These are phyloP conservation scores for Nakazawaea ishiwadae DNA, from an alignment of 805 yeast species.

Conservation along the genomic window DNA sequence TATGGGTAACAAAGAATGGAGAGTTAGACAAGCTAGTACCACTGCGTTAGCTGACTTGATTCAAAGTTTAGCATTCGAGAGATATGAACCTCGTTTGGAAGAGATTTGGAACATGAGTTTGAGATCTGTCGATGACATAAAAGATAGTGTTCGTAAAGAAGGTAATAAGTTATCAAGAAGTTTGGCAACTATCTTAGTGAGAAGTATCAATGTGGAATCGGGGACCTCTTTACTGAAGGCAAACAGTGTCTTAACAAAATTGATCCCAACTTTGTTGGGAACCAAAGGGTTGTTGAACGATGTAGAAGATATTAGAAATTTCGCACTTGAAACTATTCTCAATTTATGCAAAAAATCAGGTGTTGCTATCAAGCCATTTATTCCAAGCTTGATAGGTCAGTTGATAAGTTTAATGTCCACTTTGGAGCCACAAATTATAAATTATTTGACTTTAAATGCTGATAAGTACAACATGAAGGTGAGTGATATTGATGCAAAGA, in stretches of 20 bases:
- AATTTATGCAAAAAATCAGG: constrained; percentile 66
- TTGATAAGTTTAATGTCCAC: constrained; percentile 74
- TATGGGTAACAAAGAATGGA: constrained; percentile 86
- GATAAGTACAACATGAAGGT: constrained; percentile 75
- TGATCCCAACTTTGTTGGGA: constrained; percentile 80
- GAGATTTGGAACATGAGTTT: constrained; percentile 86
- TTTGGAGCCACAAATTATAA: constrained; percentile 85
- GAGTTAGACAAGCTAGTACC: constrained; percentile 85
- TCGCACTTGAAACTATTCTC: constrained; percentile 71
- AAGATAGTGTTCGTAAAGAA: constrained; percentile 84
- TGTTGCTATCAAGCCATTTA: constrained; percentile 54
- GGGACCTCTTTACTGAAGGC: constrained; percentile 39
- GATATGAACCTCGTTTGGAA: constrained; percentile 48
- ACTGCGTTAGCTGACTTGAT: constrained; percentile 66
- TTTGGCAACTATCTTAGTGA: constrained; percentile 58
- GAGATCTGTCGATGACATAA: constrained; percentile 88
- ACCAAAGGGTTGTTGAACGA: constrained; percentile 75
- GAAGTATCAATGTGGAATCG: constrained; percentile 44
- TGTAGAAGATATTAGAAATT: constrained; percentile 76
- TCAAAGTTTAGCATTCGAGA: constrained; percentile 51
- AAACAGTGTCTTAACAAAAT: constrained; percentile 41
- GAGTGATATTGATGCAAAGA: constrained; percentile 69
- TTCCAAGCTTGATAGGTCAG: constrained; percentile 64
- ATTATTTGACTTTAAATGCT: constrained; percentile 83
- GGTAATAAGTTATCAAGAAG: constrained; percentile 66